A percentile compares a stretch with the other conserved stretches of the same genome.
phyloP scores from a whole-genome alignment of 139 green algal genomes.

The Astrephomene gubernaculifera region DNA sequence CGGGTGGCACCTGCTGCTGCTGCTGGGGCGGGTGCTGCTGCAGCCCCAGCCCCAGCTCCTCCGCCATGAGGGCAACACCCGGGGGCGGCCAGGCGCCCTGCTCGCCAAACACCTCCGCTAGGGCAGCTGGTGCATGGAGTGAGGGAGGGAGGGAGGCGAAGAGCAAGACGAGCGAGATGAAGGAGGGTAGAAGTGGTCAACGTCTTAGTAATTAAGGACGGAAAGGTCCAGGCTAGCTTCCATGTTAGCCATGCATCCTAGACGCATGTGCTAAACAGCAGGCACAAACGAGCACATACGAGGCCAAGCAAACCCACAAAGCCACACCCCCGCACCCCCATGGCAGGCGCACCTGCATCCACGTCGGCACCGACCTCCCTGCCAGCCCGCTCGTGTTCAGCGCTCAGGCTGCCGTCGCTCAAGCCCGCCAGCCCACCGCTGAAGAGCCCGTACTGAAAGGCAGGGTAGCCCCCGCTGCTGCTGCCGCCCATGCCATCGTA shows the following conservation, averaged over 20 bases:
- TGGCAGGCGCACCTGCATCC: background rate
- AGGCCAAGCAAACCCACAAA: too few relatives aligned
- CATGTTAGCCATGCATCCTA: too few relatives aligned
- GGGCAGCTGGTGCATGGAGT: background rate
- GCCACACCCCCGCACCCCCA: too few relatives aligned
- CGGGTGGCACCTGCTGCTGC: background rate
- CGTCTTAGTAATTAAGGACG: too few relatives aligned
- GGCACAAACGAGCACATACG: too few relatives aligned
- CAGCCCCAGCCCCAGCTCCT: slow-evolving; percentile 11
- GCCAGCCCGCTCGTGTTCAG: background rate
- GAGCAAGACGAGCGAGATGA: background rate
- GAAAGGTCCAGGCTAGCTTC: too few relatives aligned
- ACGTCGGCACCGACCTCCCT: background rate
- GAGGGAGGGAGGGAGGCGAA: background rate
- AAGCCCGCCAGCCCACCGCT: background rate
- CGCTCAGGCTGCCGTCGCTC: background rate
- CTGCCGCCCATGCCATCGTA: too few relatives aligned
- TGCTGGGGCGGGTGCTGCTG: background rate
- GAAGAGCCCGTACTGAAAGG: slow-evolving; percentile 26
- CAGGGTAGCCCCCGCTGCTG: too few relatives aligned
- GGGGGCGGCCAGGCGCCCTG: slow-evolving; percentile 5
- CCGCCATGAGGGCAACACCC: slow-evolving; percentile 16
- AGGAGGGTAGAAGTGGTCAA: too few relatives aligned
- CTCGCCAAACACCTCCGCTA: slow-evolving; percentile 26
- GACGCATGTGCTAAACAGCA: too few relatives aligned